Base-by-base conservation (phyloP, 768 basidiomycete genomes). In the Pleurotus giganteus region DNA sequence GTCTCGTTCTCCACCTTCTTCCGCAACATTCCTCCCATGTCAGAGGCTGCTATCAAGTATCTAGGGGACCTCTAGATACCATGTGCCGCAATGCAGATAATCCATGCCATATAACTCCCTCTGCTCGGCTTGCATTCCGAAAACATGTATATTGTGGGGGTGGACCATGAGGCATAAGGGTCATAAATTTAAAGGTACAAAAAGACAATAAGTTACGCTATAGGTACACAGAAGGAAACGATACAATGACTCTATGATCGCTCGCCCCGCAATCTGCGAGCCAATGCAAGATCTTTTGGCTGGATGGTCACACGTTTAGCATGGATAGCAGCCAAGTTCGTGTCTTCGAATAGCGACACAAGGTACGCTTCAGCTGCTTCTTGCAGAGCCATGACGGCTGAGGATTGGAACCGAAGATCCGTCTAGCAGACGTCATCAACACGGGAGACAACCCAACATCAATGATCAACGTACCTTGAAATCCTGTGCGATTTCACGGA, bases 401-500 rank as follows among this genome's bases (percentile, higher is more conserved):
- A 91, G 3, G 91, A 92, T 79, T 93, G 89, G 87, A 94, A 93
- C 56, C 92, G 89, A 46, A 93, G 75, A 62, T 88, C 85, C 57
- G 86, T 87, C 88, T 87, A 52, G 1, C 21, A 46, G 47, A 54
- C 13, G 47, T 15, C 15, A 53, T 23, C 21, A n/a, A 2, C 46
- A 45, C 54, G 63, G 32, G 54, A 50, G n/a, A 3, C 9, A 46
- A 58, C 53, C 55, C 53, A 50, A 57, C 28, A 27, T 56, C 24
- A 43, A 27, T 29, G 19, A n/a, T 34, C 15, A 36, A 70, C 76
- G 28, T 41, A 88, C 88, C 80, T 93, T 92, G 82, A 91, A 93
- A 66, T 92, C 91, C 74, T 91, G 89, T 28, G 91, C 89, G 62
- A 94, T 93, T 71, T 94, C 92, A 74, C 86, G 86, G 60, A 94